Evolutionary conservation across 1,284 basidiomycete species (phyloP).

Genomic region (Trichosporon faecale): DNA sequence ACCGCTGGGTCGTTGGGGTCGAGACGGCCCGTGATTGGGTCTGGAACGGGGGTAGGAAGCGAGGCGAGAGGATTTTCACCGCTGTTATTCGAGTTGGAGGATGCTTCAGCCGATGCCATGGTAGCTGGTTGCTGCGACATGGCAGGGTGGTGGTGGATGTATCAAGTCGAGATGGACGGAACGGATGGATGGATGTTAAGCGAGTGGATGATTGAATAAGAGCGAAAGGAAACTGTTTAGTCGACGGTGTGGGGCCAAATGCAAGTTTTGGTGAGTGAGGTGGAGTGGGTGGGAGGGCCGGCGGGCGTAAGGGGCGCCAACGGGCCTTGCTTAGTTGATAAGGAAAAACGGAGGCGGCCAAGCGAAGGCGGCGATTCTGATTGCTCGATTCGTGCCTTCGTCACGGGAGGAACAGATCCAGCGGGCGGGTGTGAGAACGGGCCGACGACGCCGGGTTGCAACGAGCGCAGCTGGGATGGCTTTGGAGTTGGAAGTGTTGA

Average conservation of each 20-base stretch:
- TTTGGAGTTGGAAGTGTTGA: background rate
- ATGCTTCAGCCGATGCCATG: constrained; percentile 18
- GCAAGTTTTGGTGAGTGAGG: background rate
- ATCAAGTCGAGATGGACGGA: background rate
- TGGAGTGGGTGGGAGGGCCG: constrained; percentile 5
- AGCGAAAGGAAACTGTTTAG: constrained; percentile 3
- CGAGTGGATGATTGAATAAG: background rate
- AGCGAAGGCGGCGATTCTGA: background rate
- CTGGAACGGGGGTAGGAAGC: constrained; percentile 38
- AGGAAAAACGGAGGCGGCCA: constrained; percentile 8
- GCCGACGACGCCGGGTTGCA: background rate
- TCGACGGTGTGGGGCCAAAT: constrained; percentile 11
- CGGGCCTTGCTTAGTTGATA: constrained; percentile 2
- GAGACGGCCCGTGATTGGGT: constrained; percentile 52
- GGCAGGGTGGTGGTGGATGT: constrained; percentile 5
- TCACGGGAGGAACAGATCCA: background rate
- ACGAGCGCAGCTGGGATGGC: background rate
- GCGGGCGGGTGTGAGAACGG: background rate
- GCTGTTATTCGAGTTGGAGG: constrained; percentile 19
- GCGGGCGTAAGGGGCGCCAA: background rate
- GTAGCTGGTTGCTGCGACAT: constrained; percentile 18
- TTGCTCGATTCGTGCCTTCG: background rate
- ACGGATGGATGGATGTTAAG: constrained; percentile 1
- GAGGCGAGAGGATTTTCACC: constrained; percentile 20
- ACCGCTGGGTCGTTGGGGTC: constrained; percentile 54